phyloP scores from a whole-genome alignment of 169 alveolate species.

The Plasmodium fragile region DNA sequence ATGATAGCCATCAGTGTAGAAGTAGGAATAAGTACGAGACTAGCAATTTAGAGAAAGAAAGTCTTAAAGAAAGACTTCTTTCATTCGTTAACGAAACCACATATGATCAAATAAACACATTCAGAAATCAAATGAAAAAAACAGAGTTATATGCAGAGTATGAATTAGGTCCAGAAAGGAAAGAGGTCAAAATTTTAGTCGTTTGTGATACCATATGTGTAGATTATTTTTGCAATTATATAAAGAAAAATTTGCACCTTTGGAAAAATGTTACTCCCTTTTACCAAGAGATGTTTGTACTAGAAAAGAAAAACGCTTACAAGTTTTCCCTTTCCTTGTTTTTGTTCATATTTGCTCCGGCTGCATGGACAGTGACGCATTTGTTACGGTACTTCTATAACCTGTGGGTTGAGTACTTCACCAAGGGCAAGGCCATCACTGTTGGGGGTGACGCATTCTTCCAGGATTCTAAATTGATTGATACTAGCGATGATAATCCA shows the following conservation, averaged over 20 bases:
- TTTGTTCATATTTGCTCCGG: slow-evolving; percentile 65
- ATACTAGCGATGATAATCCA: slow-evolving; percentile 5
- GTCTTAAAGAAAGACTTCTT: slow-evolving; percentile 7
- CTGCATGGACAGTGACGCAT: slow-evolving; percentile 62
- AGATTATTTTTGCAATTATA: slow-evolving; percentile 56
- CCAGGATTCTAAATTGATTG: slow-evolving; percentile 49
- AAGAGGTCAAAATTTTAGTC: slow-evolving; percentile 52
- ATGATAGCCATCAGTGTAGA: neutral
- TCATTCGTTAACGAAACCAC: slow-evolving; percentile 74
- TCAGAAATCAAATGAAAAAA: slow-evolving; percentile 37
- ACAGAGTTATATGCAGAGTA: slow-evolving; percentile 53
- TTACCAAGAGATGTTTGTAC: slow-evolving; percentile 52
- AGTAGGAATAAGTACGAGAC: neutral
- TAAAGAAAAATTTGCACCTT: slow-evolving; percentile 20
- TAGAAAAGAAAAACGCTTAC: slow-evolving; percentile 67
- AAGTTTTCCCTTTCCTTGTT: slow-evolving; percentile 53
- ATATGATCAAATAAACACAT: slow-evolving; percentile 55
- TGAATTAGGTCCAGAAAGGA: slow-evolving; percentile 39
- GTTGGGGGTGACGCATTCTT: slow-evolving; percentile 71
- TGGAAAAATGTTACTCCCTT: slow-evolving; percentile 55
- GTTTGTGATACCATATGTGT: slow-evolving; percentile 75
- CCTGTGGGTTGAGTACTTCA: slow-evolving; percentile 69
- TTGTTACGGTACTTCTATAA: slow-evolving; percentile 36
- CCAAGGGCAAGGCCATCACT: slow-evolving; percentile 72
- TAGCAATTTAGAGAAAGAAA: neutral